phyloP scores from a whole-genome alignment of 352 stramenopile species.

The Phytopythium ostracodes region DNA sequence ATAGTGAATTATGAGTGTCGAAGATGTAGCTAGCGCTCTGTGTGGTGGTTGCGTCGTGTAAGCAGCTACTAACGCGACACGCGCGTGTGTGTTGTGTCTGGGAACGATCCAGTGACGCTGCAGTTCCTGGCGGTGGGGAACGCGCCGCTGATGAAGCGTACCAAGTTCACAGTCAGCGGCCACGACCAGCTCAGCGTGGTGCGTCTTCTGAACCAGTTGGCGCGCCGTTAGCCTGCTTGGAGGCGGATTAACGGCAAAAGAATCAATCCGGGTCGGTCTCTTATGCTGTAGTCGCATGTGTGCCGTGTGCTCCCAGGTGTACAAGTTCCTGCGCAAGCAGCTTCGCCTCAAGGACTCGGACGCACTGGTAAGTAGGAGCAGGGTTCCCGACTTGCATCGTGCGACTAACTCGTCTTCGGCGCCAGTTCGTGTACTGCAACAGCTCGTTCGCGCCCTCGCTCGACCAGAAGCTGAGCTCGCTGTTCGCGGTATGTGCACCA shows the following conservation, averaged over 20 bases:
- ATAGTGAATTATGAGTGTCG: neutral
- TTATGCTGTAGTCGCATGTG: too few relatives aligned
- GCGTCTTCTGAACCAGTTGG: slow-evolving; percentile 7
- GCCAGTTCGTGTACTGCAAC: slow-evolving; percentile 87
- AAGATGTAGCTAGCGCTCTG: neutral
- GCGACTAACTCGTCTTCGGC: neutral
- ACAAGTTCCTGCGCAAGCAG: slow-evolving; percentile 84
- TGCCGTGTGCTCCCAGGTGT: slow-evolving; percentile 35
- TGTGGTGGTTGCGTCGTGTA: neutral
- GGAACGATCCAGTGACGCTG: slow-evolving; percentile 67
- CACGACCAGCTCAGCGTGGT: slow-evolving; percentile 74
- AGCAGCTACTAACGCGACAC: neutral
- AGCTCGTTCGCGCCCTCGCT: slow-evolving; percentile 82
- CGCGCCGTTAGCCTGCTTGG: too few relatives aligned
- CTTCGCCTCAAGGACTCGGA: slow-evolving; percentile 72
- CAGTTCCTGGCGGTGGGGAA: slow-evolving; percentile 81
- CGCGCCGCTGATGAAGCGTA: slow-evolving; percentile 83
- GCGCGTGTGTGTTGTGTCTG: neutral
- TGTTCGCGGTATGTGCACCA: slow-evolving; percentile 54
- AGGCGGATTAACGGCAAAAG: too few relatives aligned
- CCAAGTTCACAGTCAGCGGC: slow-evolving; percentile 83
- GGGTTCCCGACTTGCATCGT: neutral
- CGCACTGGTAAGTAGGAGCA: slow-evolving; percentile 41
- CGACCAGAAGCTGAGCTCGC: slow-evolving; percentile 69
- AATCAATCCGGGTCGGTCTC: too few relatives aligned